Percentiles rank a stretch among this genome's conserved stretches.
Conservation (phyloP, 2,329 filamentous ascomycete genomes). For the Cylindrodendrum hubeiense region DNA sequence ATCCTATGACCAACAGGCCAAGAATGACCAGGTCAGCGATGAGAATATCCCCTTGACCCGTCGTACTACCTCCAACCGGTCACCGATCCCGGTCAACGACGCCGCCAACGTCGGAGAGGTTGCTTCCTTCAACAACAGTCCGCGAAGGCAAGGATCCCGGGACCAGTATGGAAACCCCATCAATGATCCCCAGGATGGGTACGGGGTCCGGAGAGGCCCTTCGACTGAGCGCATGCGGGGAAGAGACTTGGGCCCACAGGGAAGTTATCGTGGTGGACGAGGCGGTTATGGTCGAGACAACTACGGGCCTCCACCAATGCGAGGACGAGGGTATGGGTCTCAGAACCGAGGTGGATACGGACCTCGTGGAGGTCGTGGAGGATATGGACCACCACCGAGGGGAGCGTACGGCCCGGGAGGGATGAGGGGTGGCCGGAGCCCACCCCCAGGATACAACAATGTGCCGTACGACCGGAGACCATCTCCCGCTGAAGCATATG, state of each 20-base stretch:
- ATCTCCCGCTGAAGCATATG: conserved; percentile 54
- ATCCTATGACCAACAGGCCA: conserved; percentile 75
- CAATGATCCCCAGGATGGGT: conserved; percentile 57
- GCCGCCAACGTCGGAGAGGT: conserved; percentile 51
- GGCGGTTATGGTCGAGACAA: conserved; percentile 65
- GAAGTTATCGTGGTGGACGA: conserved; percentile 60
- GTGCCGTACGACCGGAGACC: conserved; percentile 54
- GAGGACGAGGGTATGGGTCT: conserved; percentile 59
- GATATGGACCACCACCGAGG: conserved; percentile 49
- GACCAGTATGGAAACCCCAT: conserved; percentile 77
- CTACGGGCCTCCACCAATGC: conserved; percentile 54
- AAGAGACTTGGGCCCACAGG: conserved; percentile 56
- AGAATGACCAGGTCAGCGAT: conserved; percentile 72
- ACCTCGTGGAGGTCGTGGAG: conserved; percentile 52
- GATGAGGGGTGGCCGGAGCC: conserved; percentile 49
- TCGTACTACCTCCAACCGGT: conserved; percentile 70
- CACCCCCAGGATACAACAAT: conserved; percentile 60
- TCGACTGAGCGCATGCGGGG: conserved; percentile 65
- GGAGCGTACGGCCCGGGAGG: conserved; percentile 45
- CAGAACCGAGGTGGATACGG: conserved; percentile 58
- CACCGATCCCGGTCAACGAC: conserved; percentile 60
- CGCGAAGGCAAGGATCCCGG: conserved; percentile 57
- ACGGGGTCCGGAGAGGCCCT: conserved; percentile 60
- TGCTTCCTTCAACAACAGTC: conserved; percentile 47
- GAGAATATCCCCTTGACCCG: conserved; percentile 79